These are phyloP conservation scores for Teratosphaeria pseudoeucalypti DNA, from an alignment of 2,329 filamentous ascomycete species.

Conservation along the genomic window DNA sequence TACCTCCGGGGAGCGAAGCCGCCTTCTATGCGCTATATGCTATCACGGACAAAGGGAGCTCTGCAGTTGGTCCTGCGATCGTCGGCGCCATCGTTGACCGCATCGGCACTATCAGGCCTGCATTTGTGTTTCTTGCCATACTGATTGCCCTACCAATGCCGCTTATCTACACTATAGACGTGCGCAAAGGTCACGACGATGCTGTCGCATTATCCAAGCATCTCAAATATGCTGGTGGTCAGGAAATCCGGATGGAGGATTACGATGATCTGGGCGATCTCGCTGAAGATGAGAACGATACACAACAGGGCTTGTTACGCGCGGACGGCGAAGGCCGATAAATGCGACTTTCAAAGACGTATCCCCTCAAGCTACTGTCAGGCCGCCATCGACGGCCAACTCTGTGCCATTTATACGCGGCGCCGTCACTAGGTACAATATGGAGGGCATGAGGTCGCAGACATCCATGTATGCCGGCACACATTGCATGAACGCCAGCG, in stretches of 20 bases:
- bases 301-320: background rate
- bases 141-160: constrained; percentile 75
- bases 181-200: constrained; percentile 47
- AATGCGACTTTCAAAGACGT: background rate
- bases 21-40: constrained; percentile 96
- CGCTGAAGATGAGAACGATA: background rate
- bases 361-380: background rate
- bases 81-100: constrained; percentile 85
- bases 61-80: constrained; percentile 85
- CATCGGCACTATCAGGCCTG: constrained; percentile 38
- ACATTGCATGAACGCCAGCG: background rate
- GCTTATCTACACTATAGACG: constrained; percentile 73
- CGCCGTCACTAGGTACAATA: background rate
- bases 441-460: background rate
- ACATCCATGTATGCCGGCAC: background rate
- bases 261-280: background rate
- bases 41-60: constrained; percentile 93
- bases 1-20: constrained; percentile 86
- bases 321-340: background rate
- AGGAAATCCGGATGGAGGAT: constrained; percentile 2
- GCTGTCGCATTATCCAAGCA: constrained; percentile 25
- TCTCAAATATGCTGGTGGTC: background rate
- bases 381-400: background rate
- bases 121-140: constrained; percentile 81
- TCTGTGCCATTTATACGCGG: background rate